A percentile compares a stretch with the other conserved stretches of the same genome.
These are phyloP conservation scores for Fusarium solani-melongenae DNA, from an alignment of 2,329 filamentous ascomycete species.

Conservation along the genomic window DNA sequence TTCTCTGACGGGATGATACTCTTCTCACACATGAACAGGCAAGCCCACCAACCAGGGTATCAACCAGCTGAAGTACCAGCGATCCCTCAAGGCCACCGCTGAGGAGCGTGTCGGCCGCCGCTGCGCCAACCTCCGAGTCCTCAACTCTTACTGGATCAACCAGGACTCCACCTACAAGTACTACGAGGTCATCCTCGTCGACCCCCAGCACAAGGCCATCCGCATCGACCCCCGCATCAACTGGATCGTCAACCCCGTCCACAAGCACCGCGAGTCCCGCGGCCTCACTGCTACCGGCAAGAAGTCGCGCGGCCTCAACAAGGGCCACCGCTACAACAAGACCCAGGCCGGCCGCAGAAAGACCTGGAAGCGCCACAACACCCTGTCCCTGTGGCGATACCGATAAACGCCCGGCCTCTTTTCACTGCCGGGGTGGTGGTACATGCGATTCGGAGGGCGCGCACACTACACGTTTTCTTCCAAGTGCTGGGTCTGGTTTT, in stretches of 20 bases:
- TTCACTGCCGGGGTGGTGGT: constrained; percentile 23
- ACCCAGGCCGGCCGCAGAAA: constrained; percentile 96
- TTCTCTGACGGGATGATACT: too few relatives aligned
- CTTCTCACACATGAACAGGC: constrained; percentile 66
- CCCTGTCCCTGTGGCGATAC: constrained; percentile 98
- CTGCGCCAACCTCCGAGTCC: constrained; percentile 98
- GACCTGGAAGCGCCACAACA: constrained; percentile 99
- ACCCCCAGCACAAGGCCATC: constrained; percentile 99
- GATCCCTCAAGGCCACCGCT: constrained; percentile 95
- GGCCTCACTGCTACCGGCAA: constrained; percentile 99
- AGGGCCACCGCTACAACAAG: constrained; percentile 99
- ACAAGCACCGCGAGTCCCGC: constrained; percentile 99
- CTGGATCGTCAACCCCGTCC: constrained; percentile 99
- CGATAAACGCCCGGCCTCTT: constrained; percentile 67
- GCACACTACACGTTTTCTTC: constrained; percentile 30
- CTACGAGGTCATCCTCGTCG: constrained; percentile 99
- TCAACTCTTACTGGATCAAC: constrained; percentile 99
- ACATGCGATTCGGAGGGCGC: constrained; percentile 29
- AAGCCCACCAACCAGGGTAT: constrained; percentile 99
- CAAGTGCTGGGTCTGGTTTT: constrained; percentile 45
- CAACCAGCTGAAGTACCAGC: constrained; percentile 99
- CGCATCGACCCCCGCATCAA: constrained; percentile 99
- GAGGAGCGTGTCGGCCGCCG: constrained; percentile 99
- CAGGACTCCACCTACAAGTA: constrained; percentile 99
- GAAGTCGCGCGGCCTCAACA: constrained; percentile 99